Base-by-base conservation (phyloP, 495 filamentous ascomycete species). In the Podospora bellae-mahoneyi region DNA sequence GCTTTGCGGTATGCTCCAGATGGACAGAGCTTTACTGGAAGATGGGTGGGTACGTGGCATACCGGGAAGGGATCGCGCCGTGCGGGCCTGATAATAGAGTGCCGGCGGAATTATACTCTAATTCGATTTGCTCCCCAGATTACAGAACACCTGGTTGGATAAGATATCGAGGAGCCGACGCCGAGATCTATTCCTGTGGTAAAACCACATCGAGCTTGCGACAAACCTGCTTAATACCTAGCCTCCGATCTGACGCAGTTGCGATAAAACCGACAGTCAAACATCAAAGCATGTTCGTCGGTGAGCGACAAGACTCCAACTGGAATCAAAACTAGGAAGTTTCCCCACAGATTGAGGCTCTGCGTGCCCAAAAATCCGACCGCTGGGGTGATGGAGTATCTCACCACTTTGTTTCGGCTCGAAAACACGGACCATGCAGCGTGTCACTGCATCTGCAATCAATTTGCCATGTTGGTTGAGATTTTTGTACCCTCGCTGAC, bases 1-100 rank as follows among this genome's bases (percentile, higher is more conserved):
- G 7, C 10, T 5, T 4, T 61, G 59, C 27, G 59, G 59, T 26
- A 61, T 18, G 4, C 23, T 27, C 59, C 59, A 15, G 23, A 26
- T 32, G 23, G 27, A 6, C 2, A 27, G 30, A 19, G 5, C 2
- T 18, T 3, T 60, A 60, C 20, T 23, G 20, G 20, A 23, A 15
- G 58, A 61, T 26, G 59, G 59, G 27, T n/a, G 61, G 61, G 28
- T 63, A 63, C 61, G 61, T 63, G 34, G 61, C 61, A 63, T 6
- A 18, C n/a, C 61, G 27, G 30, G 61, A 63, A 48, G n/a, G 61
- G 61, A 58, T 20, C 30, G 32, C 18, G 19, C 32, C 26, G 4
- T 23, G n/a, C 19, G 61, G 61, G 10, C 30, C 61, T 48, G 3
- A 10, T 23, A 6, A 63, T 30, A 32, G 34, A 16, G 18, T 58